Percentiles rank a stretch among this genome's conserved stretches.
Evolutionary conservation across 768 basidiomycete species (phyloP).

Genomic region (Lactarius sp.): DNA sequence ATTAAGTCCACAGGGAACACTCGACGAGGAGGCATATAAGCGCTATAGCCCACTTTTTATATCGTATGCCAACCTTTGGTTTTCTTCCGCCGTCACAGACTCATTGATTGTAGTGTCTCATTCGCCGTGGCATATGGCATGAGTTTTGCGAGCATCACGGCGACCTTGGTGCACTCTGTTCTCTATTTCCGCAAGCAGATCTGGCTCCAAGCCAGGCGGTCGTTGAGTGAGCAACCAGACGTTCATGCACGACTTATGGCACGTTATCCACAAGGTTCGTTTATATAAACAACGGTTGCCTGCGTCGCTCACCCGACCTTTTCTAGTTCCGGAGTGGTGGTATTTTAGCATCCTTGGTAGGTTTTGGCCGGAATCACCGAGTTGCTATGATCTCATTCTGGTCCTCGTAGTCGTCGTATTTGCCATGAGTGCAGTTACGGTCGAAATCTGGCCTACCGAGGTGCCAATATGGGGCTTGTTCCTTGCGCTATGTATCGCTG

Average conservation of each 20-base stretch:
- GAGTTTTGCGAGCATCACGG: slow-evolving; percentile 49
- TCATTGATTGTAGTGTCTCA: slow-evolving; percentile 35
- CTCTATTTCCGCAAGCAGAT: slow-evolving; percentile 46
- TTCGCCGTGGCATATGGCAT: slow-evolving; percentile 78
- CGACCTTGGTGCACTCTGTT: slow-evolving; percentile 42
- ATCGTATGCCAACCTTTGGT: slow-evolving; percentile 47
- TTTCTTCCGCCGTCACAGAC: slow-evolving; percentile 41
- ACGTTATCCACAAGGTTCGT: slow-evolving; percentile 42
- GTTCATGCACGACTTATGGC: slow-evolving; percentile 49
- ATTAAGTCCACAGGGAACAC: slow-evolving; percentile 34
- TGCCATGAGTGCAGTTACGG: slow-evolving; percentile 53
- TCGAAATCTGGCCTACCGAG: slow-evolving; percentile 59
- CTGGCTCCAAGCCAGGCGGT: slow-evolving; percentile 39
- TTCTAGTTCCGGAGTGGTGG: slow-evolving; percentile 50
- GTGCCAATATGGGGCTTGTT: slow-evolving; percentile 67
- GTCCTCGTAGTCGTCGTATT: slow-evolving; percentile 54
- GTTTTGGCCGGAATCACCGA: slow-evolving; percentile 1
- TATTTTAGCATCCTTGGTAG: slow-evolving; percentile 39
- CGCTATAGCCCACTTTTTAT: slow-evolving; percentile 43
- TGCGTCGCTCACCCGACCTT: not conserved
- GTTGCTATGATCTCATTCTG: slow-evolving; percentile 5
- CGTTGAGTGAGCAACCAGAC: slow-evolving; percentile 45
- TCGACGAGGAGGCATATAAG: slow-evolving; percentile 38
- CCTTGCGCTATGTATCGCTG: slow-evolving; percentile 44
- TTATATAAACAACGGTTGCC: not conserved